Percentiles rank a stretch among this genome's conserved stretches.
Conservation (phyloP, 192 early-diverging fungal genomes). For the Mortierella antarctica region DNA sequence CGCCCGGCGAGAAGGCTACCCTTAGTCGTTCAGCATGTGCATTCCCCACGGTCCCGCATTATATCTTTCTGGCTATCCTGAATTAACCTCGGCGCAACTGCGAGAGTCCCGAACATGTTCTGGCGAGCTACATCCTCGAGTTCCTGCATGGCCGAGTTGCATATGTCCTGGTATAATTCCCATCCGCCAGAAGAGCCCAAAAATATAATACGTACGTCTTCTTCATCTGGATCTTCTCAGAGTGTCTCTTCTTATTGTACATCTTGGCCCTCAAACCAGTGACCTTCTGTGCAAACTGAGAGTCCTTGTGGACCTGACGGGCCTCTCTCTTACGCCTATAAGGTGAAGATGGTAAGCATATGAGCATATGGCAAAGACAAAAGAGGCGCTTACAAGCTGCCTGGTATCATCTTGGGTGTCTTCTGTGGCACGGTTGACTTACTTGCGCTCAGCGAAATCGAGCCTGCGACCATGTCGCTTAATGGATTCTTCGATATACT, state of each 20-base stretch:
- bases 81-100: no score
- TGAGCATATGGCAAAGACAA: not conserved
- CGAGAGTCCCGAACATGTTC: not conserved
- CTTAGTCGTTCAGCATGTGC: no score
- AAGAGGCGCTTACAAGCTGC: not conserved
- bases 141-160: not conserved
- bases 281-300: slow-evolving; percentile 96
- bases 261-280: slow-evolving; percentile 98
- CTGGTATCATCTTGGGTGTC: not conserved
- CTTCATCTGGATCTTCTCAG: slow-evolving; percentile 99
- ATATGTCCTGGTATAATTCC: not conserved
- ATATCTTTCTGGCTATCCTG: no score
- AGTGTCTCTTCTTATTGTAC: slow-evolving; percentile 97
- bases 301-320: slow-evolving; percentile 89
- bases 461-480: slow-evolving; percentile 96
- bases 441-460: slow-evolving; percentile 96
- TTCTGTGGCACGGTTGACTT: slow-evolving; percentile 26
- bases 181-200: not conserved
- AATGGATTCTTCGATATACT: slow-evolving; percentile 99
- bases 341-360: not conserved
- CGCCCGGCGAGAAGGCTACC: no score
- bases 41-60: no score
- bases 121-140: not conserved
- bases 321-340: slow-evolving; percentile 94
- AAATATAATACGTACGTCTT: slow-evolving; percentile 78